Conservation (phyloP, 495 filamentous ascomycete genomes). For the Parathielavia appendiculata region DNA sequence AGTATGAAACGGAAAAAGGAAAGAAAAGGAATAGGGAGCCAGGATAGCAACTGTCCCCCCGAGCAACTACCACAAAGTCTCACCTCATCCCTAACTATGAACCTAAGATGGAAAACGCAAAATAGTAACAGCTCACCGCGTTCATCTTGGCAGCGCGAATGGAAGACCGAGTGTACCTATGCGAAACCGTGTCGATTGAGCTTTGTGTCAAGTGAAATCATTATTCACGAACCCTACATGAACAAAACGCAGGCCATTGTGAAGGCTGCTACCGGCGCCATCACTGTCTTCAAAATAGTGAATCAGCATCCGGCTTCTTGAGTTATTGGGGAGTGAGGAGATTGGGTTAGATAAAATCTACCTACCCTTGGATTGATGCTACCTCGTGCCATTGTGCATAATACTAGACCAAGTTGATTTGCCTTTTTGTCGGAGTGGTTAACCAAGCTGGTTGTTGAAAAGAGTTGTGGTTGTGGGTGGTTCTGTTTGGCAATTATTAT, state of each 20-base stretch:
- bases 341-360: not conserved
- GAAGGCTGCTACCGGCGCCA: constrained; percentile 44
- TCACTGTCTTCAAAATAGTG: constrained; percentile 34
- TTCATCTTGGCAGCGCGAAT: constrained; percentile 43
- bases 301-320: not conserved
- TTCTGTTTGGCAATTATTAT: not conserved
- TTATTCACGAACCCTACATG: constrained; percentile 21
- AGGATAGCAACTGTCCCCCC: too few species aligned
- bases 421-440: not conserved
- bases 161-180: constrained; percentile 38
- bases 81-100: too few species aligned
- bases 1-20: too few species aligned
- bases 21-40: too few species aligned
- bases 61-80: too few species aligned
- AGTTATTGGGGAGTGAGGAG: not conserved
- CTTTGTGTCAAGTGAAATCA: too few species aligned
- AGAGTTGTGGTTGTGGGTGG: too few species aligned
- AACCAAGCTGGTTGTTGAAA: not conserved
- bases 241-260: constrained; percentile 47
- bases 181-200: too few species aligned
- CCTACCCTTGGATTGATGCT: constrained; percentile 19
- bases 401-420: not conserved
- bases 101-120: not conserved
- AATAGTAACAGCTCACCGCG: constrained; percentile 32
- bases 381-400: constrained; percentile 3